phyloP scores from a whole-genome alignment of 257 asterid genomes.

The Salvia hispanica region DNA sequence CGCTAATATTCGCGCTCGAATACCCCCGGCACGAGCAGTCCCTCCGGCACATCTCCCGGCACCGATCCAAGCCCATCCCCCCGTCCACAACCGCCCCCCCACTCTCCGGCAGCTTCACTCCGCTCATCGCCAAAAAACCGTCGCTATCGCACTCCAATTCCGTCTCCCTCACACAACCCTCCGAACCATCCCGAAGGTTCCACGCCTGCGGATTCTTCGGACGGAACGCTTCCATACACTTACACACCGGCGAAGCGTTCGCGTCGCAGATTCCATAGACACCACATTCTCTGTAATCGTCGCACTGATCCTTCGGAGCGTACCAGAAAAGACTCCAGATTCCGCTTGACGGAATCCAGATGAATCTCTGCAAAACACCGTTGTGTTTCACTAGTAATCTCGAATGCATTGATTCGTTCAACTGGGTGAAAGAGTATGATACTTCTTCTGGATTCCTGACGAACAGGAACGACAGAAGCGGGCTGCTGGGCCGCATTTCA shows the following conservation, averaged over 20 bases:
- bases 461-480: constrained; percentile 48
- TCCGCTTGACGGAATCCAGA: constrained; percentile 59
- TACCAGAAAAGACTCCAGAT: constrained; percentile 74
- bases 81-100: constrained; percentile 51
- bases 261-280: constrained; percentile 70
- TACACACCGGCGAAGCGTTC: constrained; percentile 71
- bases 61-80: constrained; percentile 44
- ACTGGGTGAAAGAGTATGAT: constrained; percentile 44
- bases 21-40: constrained; percentile 77
- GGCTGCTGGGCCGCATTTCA: constrained; percentile 59
- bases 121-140: constrained; percentile 47
- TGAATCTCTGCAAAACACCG: constrained; percentile 53
- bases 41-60: constrained; percentile 54
- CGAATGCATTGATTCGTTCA: constrained; percentile 57
- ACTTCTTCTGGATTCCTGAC: constrained; percentile 40
- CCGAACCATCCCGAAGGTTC: constrained; percentile 77
- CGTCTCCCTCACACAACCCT: constrained; percentile 56
- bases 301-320: constrained; percentile 87
- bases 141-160: constrained; percentile 55
- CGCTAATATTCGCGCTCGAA: constrained; percentile 49
- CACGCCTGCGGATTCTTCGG: constrained; percentile 71
- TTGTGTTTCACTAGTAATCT: constrained; percentile 41
- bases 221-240: constrained; percentile 59
- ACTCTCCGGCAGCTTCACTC: constrained; percentile 79
- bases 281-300: constrained; percentile 70